Evolutionary conservation across 2,329 filamentous ascomycete species (phyloP), one percentile per base, ranked within the genome.

Genomic region (Tolypocladium sp.): DNA sequence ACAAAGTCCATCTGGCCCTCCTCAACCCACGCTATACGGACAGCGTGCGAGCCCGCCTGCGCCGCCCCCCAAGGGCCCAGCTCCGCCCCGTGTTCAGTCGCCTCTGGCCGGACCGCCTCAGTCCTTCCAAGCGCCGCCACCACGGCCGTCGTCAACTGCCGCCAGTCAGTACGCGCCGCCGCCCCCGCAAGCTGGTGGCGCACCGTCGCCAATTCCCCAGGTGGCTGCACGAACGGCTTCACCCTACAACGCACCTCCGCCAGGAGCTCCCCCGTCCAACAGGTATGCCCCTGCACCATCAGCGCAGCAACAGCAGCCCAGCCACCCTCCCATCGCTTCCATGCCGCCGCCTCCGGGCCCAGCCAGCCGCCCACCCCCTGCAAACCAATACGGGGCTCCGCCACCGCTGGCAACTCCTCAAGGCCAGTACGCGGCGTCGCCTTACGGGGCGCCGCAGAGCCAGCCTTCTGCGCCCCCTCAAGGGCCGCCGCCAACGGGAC

Each of bases 191-290:
- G 30, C 82, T 3, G 91, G 92, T 65, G 84, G 86, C 12, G 87
- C 87, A 49, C 78, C 84, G 57, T 76, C 80, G 8, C 75, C 80
- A 60, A 66, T 73, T 57, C 82, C 82, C 52, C 80, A 86, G 49
- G 82, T 84, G 25, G 82, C 91, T 57, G 82, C 86, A 27, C 86
- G 91, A 63, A 91, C 88, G 35, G 82, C 88, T 5, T 96, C 92
- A 33, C 92, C 92, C 7, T 97, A 96, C 73, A 91, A 92, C 67
- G 84, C 89, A 42, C 89, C 92, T 58, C 90, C 90, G 8, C 77
- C 86, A 37, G 82, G 79, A 22, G 78, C 84, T 6, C 86, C 90
- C n/a, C 84, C 88, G 7, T 82, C 85, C 12, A 91, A 85, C 76
- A 81, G 91, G 67, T 95, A 95, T 71, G 87, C 90, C 17, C 89